These are phyloP conservation scores for Tuber umbilicatum DNA, from an alignment of 495 filamentous ascomycete genomes.

Conservation along the genomic window DNA sequence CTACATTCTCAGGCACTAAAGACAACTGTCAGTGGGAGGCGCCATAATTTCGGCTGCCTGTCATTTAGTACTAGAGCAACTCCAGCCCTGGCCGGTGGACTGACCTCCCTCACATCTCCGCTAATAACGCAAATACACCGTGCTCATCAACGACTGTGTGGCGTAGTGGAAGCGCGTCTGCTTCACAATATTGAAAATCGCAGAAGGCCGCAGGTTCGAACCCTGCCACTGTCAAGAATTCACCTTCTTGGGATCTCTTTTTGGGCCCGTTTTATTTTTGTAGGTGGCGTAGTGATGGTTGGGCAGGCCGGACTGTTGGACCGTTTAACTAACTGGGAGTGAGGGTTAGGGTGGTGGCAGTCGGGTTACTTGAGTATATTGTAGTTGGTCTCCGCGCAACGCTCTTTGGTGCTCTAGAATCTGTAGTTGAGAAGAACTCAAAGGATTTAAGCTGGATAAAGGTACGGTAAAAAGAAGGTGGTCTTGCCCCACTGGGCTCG, in stretches of 20 bases:
- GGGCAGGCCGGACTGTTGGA: too few relatives aligned
- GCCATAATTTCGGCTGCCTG: not conserved
- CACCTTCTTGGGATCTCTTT: too few relatives aligned
- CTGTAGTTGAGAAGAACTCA: not conserved
- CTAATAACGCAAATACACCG: too few relatives aligned
- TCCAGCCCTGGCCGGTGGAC: not conserved
- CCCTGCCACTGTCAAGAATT: conserved; percentile 33
- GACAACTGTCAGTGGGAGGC: not conserved
- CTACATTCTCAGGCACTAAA: not conserved
- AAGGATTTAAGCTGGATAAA: too few relatives aligned
- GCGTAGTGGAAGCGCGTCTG: conserved; percentile 40
- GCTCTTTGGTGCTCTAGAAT: not conserved
- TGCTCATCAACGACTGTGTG: conserved; percentile 24
- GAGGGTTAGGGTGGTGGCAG: too few relatives aligned
- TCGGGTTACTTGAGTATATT: not conserved
- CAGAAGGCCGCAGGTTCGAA: conserved; percentile 40
- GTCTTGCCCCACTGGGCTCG: not conserved
- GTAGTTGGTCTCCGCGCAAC: too few relatives aligned
- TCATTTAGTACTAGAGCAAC: not conserved
- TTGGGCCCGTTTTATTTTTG: not conserved
- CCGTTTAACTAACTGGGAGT: too few relatives aligned
- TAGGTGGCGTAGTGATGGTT: not conserved
- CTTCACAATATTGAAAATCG: conserved; percentile 25
- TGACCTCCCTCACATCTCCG: too few relatives aligned
- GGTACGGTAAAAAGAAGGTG: too few relatives aligned